phyloP scores from a whole-genome alignment of 768 basidiomycete genomes.

The Lentinula boryana region DNA sequence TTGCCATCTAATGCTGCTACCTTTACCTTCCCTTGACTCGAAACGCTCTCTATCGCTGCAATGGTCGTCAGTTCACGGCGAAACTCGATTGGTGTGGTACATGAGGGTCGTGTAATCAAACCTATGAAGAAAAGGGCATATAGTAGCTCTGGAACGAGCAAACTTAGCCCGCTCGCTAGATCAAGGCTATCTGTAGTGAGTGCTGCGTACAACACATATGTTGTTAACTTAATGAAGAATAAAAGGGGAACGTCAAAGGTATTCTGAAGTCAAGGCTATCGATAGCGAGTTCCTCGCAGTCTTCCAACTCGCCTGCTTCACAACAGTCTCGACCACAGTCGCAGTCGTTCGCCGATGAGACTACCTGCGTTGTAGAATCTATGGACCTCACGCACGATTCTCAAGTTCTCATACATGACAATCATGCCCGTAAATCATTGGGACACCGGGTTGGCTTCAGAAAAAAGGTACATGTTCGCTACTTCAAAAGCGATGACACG shows the following conservation, averaged over 20 bases:
- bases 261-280: slow-evolving; percentile 55
- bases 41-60: neutral
- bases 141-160: slow-evolving; percentile 63
- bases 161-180: slow-evolving; percentile 62
- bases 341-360: slow-evolving; percentile 24
- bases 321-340: slow-evolving; percentile 16
- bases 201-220: slow-evolving; percentile 8
- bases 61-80: slow-evolving; percentile 42
- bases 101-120: slow-evolving; percentile 38
- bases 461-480: slow-evolving; percentile 56
- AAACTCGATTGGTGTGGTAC: slow-evolving; percentile 64
- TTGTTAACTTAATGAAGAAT: slow-evolving; percentile 1
- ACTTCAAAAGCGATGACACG: slow-evolving; percentile 48
- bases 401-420: slow-evolving; percentile 40
- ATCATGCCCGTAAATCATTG: slow-evolving; percentile 60
- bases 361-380: slow-evolving; percentile 40
- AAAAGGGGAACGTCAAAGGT: slow-evolving; percentile 69
- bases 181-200: slow-evolving; percentile 66
- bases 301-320: slow-evolving; percentile 9
- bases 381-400: slow-evolving; percentile 60
- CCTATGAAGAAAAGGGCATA: slow-evolving; percentile 52
- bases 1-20: too few species aligned
- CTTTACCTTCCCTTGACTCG: too few species aligned
- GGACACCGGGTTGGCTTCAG: slow-evolving; percentile 77
- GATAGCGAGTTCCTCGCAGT: slow-evolving; percentile 15